Evolutionary conservation across 192 early-diverging fungal genomes (phyloP).

Genomic region (Coemansia umbellata): DNA sequence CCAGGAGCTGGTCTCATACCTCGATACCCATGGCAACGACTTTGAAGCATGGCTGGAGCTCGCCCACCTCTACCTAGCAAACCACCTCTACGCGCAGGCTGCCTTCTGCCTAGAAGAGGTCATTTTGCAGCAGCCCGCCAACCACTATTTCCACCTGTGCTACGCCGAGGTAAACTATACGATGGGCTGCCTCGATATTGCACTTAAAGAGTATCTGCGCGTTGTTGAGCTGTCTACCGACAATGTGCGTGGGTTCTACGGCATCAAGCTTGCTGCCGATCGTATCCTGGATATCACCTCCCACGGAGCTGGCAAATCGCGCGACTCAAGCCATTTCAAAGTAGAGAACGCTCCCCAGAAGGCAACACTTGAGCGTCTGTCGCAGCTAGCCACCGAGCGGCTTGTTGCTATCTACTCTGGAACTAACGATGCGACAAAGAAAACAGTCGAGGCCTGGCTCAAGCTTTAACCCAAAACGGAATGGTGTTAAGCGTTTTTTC

Average conservation of each 20-base stretch:
- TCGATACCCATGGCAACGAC: constrained; percentile 84
- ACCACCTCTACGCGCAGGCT: constrained; percentile 76
- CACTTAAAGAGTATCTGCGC: constrained; percentile 86
- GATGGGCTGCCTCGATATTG: constrained; percentile 59
- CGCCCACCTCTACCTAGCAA: constrained; percentile 64
- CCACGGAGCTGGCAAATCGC: background rate
- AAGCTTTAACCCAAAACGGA: too few relatives aligned
- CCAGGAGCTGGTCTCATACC: constrained; percentile 62
- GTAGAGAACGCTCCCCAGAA: constrained; percentile 25
- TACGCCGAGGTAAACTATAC: constrained; percentile 88
- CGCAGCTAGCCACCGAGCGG: constrained; percentile 46
- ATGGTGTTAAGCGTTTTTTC: too few relatives aligned
- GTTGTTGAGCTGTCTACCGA: constrained; percentile 83
- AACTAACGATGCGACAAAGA: constrained; percentile 12
- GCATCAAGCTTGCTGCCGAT: constrained; percentile 61
- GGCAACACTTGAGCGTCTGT: constrained; percentile 33
- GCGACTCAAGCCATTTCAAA: background rate
- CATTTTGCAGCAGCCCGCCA: constrained; percentile 80
- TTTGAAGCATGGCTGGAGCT: constrained; percentile 89
- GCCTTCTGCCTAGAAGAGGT: constrained; percentile 89
- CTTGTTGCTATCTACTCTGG: constrained; percentile 21
- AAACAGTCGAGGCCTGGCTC: constrained; percentile 31
- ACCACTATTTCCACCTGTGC: constrained; percentile 81
- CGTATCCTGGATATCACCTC: constrained; percentile 19
- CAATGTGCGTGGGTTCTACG: constrained; percentile 84